Conservation (phyloP, 2,329 filamentous ascomycete genomes). For the Blastomyces parvus region DNA sequence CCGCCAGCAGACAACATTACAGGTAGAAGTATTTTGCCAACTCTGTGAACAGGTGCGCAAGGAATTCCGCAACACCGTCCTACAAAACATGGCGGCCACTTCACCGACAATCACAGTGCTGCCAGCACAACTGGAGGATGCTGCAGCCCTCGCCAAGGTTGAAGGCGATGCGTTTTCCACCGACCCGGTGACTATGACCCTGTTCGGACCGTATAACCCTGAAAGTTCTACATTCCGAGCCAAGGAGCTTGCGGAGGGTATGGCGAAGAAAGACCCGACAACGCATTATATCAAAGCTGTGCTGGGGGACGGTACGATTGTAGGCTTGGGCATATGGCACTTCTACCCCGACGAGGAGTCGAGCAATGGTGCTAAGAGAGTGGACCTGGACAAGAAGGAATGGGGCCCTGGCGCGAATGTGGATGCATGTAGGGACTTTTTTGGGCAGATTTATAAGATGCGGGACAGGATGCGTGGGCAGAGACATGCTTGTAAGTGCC, state of each 20-base stretch:
- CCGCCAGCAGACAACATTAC: background rate
- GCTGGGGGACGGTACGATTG: constrained; percentile 15
- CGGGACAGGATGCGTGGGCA: constrained; percentile 14
- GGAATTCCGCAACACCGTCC: background rate
- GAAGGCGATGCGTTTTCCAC: constrained; percentile 30
- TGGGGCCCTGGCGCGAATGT: constrained; percentile 13
- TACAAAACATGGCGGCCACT: background rate
- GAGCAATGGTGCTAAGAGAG: constrained; percentile 10
- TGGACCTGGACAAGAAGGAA: constrained; percentile 9
- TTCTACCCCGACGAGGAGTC: constrained; percentile 14
- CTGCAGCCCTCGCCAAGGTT: constrained; percentile 22
- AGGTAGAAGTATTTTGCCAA: background rate
- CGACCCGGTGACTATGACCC: constrained; percentile 6
- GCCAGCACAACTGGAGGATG: constrained; percentile 15
- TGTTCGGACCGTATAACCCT: constrained; percentile 7
- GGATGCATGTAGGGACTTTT: constrained; percentile 14
- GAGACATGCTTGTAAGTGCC: constrained; percentile 12
- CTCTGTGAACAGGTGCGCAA: background rate
- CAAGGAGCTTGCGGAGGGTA: constrained; percentile 1
- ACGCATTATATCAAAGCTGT: constrained; percentile 3
- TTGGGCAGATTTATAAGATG: constrained; percentile 11
- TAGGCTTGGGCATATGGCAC: constrained; percentile 15
- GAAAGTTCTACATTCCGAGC: constrained; percentile 5
- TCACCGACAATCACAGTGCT: constrained; percentile 14
- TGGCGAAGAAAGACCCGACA: constrained; percentile 1